Conservation (phyloP, 176 grass and related monocot species). For the Phragmites australis region DNA sequence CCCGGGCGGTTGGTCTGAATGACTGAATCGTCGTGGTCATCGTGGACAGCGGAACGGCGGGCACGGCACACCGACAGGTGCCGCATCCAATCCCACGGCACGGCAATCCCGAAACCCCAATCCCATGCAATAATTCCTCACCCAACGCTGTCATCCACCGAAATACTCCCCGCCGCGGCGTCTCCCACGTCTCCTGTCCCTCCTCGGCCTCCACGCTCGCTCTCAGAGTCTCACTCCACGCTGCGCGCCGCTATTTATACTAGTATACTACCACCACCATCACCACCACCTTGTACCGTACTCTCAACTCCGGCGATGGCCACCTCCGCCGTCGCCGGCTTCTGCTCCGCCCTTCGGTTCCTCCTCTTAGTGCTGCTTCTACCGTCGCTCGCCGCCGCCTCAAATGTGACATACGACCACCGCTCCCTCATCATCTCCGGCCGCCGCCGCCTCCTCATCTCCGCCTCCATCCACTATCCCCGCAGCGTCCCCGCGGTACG, state of each 20-base stretch:
- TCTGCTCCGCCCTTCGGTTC: constrained; percentile 2
- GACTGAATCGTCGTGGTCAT: not conserved
- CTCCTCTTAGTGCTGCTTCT: constrained; percentile 44
- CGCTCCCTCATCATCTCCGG: constrained; percentile 94
- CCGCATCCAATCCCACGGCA: constrained; percentile 29
- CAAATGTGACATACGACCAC: constrained; percentile 82
- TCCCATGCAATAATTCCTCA: constrained; percentile 29
- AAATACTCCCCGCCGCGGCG: not conserved
- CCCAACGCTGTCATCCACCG: constrained; percentile 29
- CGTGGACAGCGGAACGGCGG: not conserved
- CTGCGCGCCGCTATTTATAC: constrained; percentile 38
- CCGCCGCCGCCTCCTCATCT: constrained; percentile 88
- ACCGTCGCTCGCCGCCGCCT: constrained; percentile 19
- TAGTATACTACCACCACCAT: not conserved
- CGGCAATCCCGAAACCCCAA: not conserved
- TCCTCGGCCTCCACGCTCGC: constrained; percentile 2
- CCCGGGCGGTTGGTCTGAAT: not conserved
- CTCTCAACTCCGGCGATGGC: constrained; percentile 40
- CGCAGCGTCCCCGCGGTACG: constrained; percentile 89
- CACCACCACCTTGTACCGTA: not conserved
- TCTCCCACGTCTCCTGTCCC: not conserved
- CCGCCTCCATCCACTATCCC: constrained; percentile 97
- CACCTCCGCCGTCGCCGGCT: constrained; percentile 5
- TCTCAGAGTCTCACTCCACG: constrained; percentile 22
- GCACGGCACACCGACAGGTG: constrained; percentile 24